A percentile compares a stretch with the other conserved stretches of the same genome.
phyloP scores from a whole-genome alignment of 371 early-diverging fungal genomes.

The Saksenaea oblongispora region DNA sequence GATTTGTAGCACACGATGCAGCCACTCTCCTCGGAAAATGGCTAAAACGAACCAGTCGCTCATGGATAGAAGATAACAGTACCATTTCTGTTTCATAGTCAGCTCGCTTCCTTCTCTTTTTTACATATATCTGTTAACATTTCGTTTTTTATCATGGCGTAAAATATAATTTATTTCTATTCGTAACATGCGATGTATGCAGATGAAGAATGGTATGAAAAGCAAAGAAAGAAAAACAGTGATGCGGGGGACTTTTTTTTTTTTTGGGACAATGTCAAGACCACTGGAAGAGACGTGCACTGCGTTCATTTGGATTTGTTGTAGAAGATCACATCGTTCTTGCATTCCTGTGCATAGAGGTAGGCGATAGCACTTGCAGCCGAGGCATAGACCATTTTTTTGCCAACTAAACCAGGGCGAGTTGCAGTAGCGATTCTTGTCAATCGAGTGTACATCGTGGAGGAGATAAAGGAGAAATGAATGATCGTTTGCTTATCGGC shows the following conservation, averaged over 20 bases:
- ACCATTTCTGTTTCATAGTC: neutral
- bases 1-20: neutral
- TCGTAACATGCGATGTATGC: too few relatives aligned
- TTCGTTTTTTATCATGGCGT: too few relatives aligned
- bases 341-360: slow-evolving; percentile 15
- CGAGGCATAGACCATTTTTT: slow-evolving; percentile 10
- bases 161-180: too few relatives aligned
- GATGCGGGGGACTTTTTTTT: neutral
- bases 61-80: neutral
- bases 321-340: slow-evolving; percentile 17
- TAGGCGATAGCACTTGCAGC: slow-evolving; percentile 7
- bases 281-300: too few relatives aligned
- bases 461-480: neutral
- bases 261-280: neutral
- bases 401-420: slow-evolving; percentile 7
- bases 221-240: too few relatives aligned
- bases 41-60: neutral
- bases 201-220: too few relatives aligned
- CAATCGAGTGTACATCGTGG: slow-evolving; percentile 7
- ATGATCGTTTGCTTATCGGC: neutral
- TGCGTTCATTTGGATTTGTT: slow-evolving; percentile 4
- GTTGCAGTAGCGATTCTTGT: neutral
- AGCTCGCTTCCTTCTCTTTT: too few relatives aligned
- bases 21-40: neutral
- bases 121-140: neutral